phyloP scores from a whole-genome alignment of 2,329 filamentous ascomycete genomes.

The Bimuria novae-zelandiae region DNA sequence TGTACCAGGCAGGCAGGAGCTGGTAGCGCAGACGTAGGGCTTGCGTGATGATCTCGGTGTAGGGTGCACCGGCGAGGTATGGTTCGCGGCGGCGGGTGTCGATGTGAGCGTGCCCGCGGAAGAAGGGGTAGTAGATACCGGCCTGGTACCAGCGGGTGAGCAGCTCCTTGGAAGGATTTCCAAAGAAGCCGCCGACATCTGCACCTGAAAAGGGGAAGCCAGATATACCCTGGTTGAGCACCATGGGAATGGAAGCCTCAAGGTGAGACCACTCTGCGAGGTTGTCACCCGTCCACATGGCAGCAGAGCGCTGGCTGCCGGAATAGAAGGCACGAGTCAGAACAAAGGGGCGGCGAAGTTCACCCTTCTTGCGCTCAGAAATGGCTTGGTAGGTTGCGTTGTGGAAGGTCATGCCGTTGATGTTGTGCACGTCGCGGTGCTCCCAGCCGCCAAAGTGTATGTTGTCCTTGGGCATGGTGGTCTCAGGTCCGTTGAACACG shows the following conservation, averaged over 20 bases:
- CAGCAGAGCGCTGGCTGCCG: conserved; percentile 84
- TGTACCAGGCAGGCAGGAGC: conserved; percentile 93
- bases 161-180: conserved; percentile 91
- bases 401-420: conserved; percentile 93
- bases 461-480: conserved; percentile 99
- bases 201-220: conserved; percentile 94
- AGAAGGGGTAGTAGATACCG: conserved; percentile 96
- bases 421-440: conserved; percentile 93
- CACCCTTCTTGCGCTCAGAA: conserved; percentile 81
- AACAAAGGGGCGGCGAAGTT: conserved; percentile 84
- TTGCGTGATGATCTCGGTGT: conserved; percentile 82
- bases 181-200: conserved; percentile 97
- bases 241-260: conserved; percentile 88
- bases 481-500: conserved; percentile 97
- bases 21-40: conserved; percentile 88
- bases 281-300: conserved; percentile 99
- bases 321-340: conserved; percentile 92
- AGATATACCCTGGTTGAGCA: conserved; percentile 87
- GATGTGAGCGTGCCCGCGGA: conserved; percentile 96
- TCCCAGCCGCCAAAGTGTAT: conserved; percentile 91
- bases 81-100: conserved; percentile 93
- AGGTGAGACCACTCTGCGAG: conserved; percentile 91
- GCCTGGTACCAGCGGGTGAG: conserved; percentile 95
- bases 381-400: conserved; percentile 91
- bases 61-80: conserved; percentile 83